Evolutionary conservation across 352 stramenopile species (phyloP), one percentile per base, ranked within the genome.

Genomic region (Phytophthora syringae): DNA sequence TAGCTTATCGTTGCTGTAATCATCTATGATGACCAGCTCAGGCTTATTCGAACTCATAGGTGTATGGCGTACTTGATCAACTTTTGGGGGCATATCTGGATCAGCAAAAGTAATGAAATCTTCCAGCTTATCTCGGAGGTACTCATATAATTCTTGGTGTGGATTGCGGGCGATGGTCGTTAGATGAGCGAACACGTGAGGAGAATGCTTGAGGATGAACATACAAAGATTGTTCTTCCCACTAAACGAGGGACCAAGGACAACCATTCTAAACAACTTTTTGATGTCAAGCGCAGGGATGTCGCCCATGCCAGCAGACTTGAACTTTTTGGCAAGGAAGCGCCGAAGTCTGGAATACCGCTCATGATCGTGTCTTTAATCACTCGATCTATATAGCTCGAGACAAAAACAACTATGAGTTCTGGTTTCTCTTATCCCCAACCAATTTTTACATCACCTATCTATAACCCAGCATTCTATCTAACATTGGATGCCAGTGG

Each of bases 381-480:
- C 5, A 9, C 11, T 39, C 4, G 12, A 62, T 49, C 54, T 69
- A 69, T 69, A 69, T 69, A 64, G 52, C 16, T 34, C 21, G 11
- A 40, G 21, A 59, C 22, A 69, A 64, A 69, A n/a, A n/a, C n/a
- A n/a, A n/a, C n/a, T n/a, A n/a, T 69, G 49, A 53, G 43, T 52
- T 57, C 51, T 25, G 60, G 52, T 24, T 69, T 69, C 40, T 53
- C 43, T 40, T 64, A 64, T 58, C 53, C 61, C 6, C 47, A 51
- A 10, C 61, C 61, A 32, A 66, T 20, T 32, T 60, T 63, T 36
- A 2, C 13, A 20, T 56, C 27, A 7, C n/a, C 52, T 21, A 70
- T 64, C n/a, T 66, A 70, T 44, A 64, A 70, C 32, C 55, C 52
- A 20, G 47, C 43, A 25, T 70, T 70, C 51, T 71, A 61, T 39